Base-by-base conservation (phyloP, 179 eudicot genomes). In the Vitellaria paradoxa region DNA sequence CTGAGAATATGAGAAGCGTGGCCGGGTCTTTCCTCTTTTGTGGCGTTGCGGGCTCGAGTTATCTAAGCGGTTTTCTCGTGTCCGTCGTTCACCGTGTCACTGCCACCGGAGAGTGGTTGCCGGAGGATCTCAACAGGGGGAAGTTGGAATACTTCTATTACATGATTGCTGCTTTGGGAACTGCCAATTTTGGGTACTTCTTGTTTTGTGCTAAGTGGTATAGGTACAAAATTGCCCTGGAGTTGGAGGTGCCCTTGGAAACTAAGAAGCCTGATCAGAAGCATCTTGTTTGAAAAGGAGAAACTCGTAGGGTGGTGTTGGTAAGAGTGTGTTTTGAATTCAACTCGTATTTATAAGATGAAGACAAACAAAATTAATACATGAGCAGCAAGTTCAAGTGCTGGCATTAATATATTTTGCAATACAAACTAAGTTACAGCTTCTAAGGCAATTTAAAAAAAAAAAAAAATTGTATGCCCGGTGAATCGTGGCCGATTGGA, bases 81-180 rank as follows among this genome's bases (percentile, higher is more conserved):
- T 65, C 68, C 5, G 42, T 65, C 30, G 45, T 65, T 13, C 68
- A 65, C n/a, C 68, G 18, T 4, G 7, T 30, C 17, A 65, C 68
- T 13, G 68, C 42, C n/a, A 30, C 42, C 3, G 68, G 68, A 8
- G 79, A 84, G 76, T 86, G 89, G 89, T 47, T 86, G 55, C 74
- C 84, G 0, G 74, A 86, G 79, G 81, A 86, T 73, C 59, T 84
- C 40, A 87, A 87, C 47, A 85, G 78, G 79, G 89, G 89, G 63
- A 84, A 72, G 76, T 42, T 87, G 49, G 89, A 87, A 15, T 87
- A 78, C 49, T 87, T 87, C 21, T 87, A 87, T 77, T 87, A 80
- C 75, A 75, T 86, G 84, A 49, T 86, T 20, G 84, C 86, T 60
- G 76, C 79, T 1, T 49, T 87, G 84, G 87, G 87, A 17, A 65